Base-by-base conservation (phyloP, 2,329 filamentous ascomycete species). In the Penicillium sclerotigenum region DNA sequence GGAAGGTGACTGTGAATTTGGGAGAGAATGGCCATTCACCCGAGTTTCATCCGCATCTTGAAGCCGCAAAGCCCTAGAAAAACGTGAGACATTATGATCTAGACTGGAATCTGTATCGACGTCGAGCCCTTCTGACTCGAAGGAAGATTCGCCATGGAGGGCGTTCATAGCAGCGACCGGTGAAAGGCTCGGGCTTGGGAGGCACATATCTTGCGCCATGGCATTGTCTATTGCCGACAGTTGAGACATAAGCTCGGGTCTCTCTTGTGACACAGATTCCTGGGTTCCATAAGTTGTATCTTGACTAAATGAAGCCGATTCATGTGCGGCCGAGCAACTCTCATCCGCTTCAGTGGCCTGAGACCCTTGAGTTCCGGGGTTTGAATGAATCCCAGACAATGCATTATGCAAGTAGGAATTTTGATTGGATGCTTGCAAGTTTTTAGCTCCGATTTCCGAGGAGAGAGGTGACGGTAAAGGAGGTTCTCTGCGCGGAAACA, bases 131-230 rank as follows among this genome's bases (percentile, higher is more conserved):
- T 75, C 74, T 7, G 71, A 75, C 16, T 75, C 74, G 33, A 75
- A 76, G 4, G 75, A 75, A n/a, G 72, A 75, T 43, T 76, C 76
- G 54, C 67, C 68, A 52, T 75, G 71, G 47, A 75, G 65, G 69
- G 68, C 80, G 80, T 64, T 93, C 89, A 65, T 90, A 57, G 95
- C 84, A 6, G 93, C 95, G 37, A 88, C 85, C 4, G 94, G 94
- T 26, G 94, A 99, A 54, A 99, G 77, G 68, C 94, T 92, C 33
- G 94, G 94, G 72, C 94, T 99, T 50, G 94, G 94, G 59, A 99
- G 80, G 74, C 91, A 97, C 61, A 90, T 91, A 78, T 97, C 93
- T 71, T 94, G 89, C 37, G 87, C 86, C 54, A 86, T 84, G 52
- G 87, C 82, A 45, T 86, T 88, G 66, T 91, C 87, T 47, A 92